Base-by-base conservation (phyloP, 208 protist species). In the Wallacemonas sp. region DNA sequence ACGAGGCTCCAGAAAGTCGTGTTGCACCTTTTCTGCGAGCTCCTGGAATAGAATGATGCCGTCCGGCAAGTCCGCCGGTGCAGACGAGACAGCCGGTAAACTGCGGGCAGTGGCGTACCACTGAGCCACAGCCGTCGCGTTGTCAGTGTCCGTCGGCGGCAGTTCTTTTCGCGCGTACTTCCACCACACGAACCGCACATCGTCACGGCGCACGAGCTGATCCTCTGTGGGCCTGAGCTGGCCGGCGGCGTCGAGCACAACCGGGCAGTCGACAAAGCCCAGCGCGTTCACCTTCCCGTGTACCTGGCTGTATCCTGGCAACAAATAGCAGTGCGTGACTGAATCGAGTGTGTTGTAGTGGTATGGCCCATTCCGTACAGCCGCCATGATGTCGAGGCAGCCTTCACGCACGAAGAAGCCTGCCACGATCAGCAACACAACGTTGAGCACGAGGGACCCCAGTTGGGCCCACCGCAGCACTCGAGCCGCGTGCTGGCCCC, bases 221-320 rank as follows among this genome's bases (percentile, higher is more conserved):
- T 90, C 74, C 47, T 88, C 77, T 8, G 84, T 91, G 3, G 77
- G 59, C 26, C 72, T 47, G 1, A 54, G 75, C 21, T 61, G 28
- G 21, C 68, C 69, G 1, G 75, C 17, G 4, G 58, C 19, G 33
- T 91, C 63, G 2, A 90, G 33, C 26, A 59, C 34, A 46, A 92
- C 66, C 0, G 78, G 67, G 58, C 87, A 96, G 72, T 89, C 72
- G 22, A 87, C 72, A 17, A 73, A 44, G 15, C 66, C 28, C 12
- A 96, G 63, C 22, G 74, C 31, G 9, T 79, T 61, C 49, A 94
- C 82, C 65, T 82, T 87, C 11, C 71, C 72, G 46, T 96, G 90
- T n/a, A 91, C 41, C 49, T 87, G 81, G 2, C 76, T 76, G 54
- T 80, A 81, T 5, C 90, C 90, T 19, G 90, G 88, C 4, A 82